phyloP scores from a whole-genome alignment of 805 yeast species.

The Lipomyces japonicus region DNA sequence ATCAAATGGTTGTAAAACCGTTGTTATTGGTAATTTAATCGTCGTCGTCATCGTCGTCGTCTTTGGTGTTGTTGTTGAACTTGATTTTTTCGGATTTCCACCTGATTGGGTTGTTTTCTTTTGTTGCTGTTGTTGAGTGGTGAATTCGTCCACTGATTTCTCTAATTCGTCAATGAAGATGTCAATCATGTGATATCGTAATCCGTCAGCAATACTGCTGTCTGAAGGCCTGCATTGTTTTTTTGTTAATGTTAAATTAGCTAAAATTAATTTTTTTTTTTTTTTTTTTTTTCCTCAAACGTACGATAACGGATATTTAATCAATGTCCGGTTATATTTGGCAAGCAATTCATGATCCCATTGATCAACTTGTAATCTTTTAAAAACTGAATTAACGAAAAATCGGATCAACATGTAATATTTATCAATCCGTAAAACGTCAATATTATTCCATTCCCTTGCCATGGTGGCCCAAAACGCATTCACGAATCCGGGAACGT shows the following conservation, averaged over 20 bases:
- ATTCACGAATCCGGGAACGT: slow-evolving; percentile 52
- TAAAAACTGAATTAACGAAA: slow-evolving; percentile 61
- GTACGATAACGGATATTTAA: slow-evolving; percentile 34
- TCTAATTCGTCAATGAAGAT: slow-evolving; percentile 82
- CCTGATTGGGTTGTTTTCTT: neutral
- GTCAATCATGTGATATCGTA: slow-evolving; percentile 82
- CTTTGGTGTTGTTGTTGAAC: slow-evolving; percentile 33
- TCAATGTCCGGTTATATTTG: slow-evolving; percentile 45
- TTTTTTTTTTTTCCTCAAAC: too few relatives aligned
- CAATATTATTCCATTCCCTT: slow-evolving; percentile 74
- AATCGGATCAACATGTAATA: slow-evolving; percentile 77
- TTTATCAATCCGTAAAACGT: slow-evolving; percentile 57
- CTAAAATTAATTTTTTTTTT: slow-evolving; percentile 36
- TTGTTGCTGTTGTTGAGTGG: slow-evolving; percentile 31
- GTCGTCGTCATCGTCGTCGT: slow-evolving; percentile 29
- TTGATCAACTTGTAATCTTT: slow-evolving; percentile 48
- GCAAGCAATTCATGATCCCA: slow-evolving; percentile 55
- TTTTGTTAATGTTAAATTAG: slow-evolving; percentile 42
- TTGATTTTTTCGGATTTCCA: slow-evolving; percentile 32
- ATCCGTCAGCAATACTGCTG: slow-evolving; percentile 58
- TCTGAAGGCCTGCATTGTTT: slow-evolving; percentile 9
- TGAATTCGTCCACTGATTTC: slow-evolving; percentile 51
- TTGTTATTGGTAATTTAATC: slow-evolving; percentile 47
- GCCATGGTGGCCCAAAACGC: slow-evolving; percentile 80
- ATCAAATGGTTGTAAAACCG: slow-evolving; percentile 59